Conservation (phyloP, 306 rosid species). For the Acacia crassicarpa region DNA sequence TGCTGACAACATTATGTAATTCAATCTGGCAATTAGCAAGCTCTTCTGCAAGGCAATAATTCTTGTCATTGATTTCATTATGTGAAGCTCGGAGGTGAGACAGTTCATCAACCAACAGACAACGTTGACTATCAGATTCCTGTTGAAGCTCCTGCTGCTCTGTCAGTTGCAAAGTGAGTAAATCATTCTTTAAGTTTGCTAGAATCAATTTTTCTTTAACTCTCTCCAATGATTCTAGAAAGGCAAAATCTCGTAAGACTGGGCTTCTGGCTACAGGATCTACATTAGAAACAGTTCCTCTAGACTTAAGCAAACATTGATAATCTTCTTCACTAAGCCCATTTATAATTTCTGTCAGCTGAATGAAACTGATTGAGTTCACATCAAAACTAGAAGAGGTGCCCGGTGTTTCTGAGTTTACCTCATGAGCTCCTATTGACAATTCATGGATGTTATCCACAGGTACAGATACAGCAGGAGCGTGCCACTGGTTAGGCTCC, state of each 20-base stretch:
- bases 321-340: conserved; percentile 64
- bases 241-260: conserved; percentile 32
- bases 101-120: conserved; percentile 50
- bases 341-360: conserved; percentile 56
- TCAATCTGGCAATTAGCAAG: conserved; percentile 60
- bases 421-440: conserved; percentile 37
- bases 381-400: conserved; percentile 42
- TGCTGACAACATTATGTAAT: conserved; percentile 51
- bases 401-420: conserved; percentile 28
- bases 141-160: conserved; percentile 61
- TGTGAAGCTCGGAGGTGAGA: conserved; percentile 54
- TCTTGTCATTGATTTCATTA: conserved; percentile 52
- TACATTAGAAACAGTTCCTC: conserved; percentile 40
- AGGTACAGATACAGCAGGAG: conserved; percentile 33
- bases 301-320: conserved; percentile 49
- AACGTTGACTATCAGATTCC: conserved; percentile 53
- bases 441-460: conserved; percentile 31
- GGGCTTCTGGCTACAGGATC: conserved; percentile 35
- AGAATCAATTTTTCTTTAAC: conserved; percentile 80
- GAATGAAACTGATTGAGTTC: conserved; percentile 48
- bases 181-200: conserved; percentile 56
- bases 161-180: conserved; percentile 58
- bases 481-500: conserved; percentile 37
- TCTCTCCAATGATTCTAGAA: conserved; percentile 53
- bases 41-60: conserved; percentile 64